phyloP scores from a whole-genome alignment of 352 stramenopile genomes.

The Globisporangium cylindrosporum region DNA sequence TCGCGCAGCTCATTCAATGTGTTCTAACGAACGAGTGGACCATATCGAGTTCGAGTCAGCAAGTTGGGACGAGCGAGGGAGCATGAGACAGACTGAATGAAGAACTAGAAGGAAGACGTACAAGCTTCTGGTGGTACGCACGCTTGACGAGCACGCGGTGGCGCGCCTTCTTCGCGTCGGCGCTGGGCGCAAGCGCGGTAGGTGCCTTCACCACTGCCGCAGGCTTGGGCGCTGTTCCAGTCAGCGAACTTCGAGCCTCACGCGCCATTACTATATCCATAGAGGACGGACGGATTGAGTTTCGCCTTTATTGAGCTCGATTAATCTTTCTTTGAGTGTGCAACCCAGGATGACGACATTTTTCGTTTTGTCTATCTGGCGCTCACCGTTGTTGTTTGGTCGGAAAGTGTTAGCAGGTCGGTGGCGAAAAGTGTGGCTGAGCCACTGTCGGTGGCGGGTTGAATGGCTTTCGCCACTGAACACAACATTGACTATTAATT shows the following conservation, averaged over 20 bases:
- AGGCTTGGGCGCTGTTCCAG: background rate
- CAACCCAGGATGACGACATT: no score
- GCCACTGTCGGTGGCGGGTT: background rate
- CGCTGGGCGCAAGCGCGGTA: background rate
- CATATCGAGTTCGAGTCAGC: background rate
- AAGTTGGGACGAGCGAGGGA: background rate
- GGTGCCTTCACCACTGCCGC: background rate
- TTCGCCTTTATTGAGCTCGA: no score
- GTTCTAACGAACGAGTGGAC: slow-evolving; percentile 20
- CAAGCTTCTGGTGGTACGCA: slow-evolving; percentile 33
- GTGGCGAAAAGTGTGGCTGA: background rate
- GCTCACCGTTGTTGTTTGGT: background rate
- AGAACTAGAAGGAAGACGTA: slow-evolving; percentile 2
- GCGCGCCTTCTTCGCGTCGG: slow-evolving; percentile 10
- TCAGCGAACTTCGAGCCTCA: background rate
- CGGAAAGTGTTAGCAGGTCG: background rate
- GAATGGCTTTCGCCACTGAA: background rate
- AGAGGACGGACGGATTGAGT: no score
- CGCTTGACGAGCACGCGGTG: slow-evolving; percentile 36
- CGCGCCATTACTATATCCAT: slow-evolving; percentile 5
- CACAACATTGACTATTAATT: background rate
- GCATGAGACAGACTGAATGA: background rate
- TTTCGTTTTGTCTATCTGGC: no score
- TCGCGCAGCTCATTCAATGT: slow-evolving; percentile 28
- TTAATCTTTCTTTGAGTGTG: no score